Evolutionary conservation across 257 asterid genomes (phyloP), one percentile per base, ranked within the genome.

Genomic region (Leptodermis oblonga): DNA sequence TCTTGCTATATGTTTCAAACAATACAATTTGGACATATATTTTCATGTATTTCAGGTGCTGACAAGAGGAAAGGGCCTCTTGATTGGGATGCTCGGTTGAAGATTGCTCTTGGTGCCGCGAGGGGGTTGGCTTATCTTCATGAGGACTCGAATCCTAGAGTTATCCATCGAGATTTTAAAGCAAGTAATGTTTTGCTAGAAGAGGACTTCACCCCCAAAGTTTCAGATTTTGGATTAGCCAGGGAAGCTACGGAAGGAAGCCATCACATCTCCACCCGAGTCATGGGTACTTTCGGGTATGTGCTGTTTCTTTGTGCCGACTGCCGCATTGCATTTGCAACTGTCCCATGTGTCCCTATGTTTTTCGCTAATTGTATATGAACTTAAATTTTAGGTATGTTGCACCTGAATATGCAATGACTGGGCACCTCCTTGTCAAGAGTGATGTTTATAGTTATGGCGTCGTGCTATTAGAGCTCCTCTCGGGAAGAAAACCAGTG

Each of bases 261-360:
- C 74, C 85, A 89, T 69, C 97, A 91, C 79, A 85, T 94, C 65
- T 94, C 99, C 65, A 94, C 99, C 54, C 86, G 97, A 51, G 99
- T 94, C 81, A 94, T 94, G 99, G 99, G 99, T 68, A 94, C 99
- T 75, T 94, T 94, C 64, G 99, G 99, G 99, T 94, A 88, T 53
- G 80, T 76, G 48, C 61, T 55, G 65, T 70, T 18, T 45, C 51
- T 7, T 41, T 65, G 54, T 26, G 41, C 18, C 13, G 4, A 25
- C 36, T 31, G 37, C 65, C 13, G 23, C 56, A 65, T 6, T 61
- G 48, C 28, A 15, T 23, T 20, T 76, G 39, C 68, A 10, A 60
- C n/a, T 46, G 53, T 62, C 58, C 36, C 25, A 43, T 56, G 20
- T 52, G 48, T 45, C 26, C 56, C 23, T 4, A 25, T 22, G 17